Base-by-base conservation (phyloP, 352 stramenopile genomes). In the Pythium phragmiticola region DNA sequence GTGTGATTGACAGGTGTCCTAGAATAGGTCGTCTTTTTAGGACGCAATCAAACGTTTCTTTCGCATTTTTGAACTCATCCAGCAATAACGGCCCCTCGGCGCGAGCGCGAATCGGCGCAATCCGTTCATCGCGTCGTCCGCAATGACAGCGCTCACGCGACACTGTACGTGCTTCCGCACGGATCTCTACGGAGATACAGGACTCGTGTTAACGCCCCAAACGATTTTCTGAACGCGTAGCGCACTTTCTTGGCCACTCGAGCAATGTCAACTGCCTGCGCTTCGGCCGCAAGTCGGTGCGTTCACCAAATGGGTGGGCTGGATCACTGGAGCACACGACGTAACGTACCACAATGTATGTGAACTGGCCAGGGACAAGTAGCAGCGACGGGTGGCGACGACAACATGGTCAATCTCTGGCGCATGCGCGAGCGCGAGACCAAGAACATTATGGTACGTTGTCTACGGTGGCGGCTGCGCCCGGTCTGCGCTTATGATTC, bases 351-450 rank as follows among this genome's bases (percentile, higher is more conserved):
- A 4, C 23, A 19, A 13, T 55, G 55, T 12, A 7, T 60, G 37
- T 16, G 33, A 12, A 48, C 19, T 60, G 17, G 0, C 33, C 30
- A 94, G 85, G 85, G 79, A 7, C 85, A 94, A 90, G 79, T 92
- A 14, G 80, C 78, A 0, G 85, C 82, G 23, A 92, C 82, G 2
- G 85, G 83, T 11, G 85, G 85, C 17, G 83, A 94, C 41, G 85
- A 94, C 61, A 85, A 85, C 57, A 74, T 89, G 46, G 80, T 92
- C 46, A 94, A 94, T 36, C 60, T 94, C n/a, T 94, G 85, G 85
- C 77, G 83, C 39, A 87, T 94, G 80, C 82, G 83, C 37, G 85
- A 94, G 62, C 88, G 84, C 56, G 82, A 94, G 72, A 94, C 83
- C 58, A 94, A 94, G 68, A 94, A 92, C 65, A 91, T 94, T 45